Percentiles rank a stretch among this genome's conserved stretches.
These are phyloP conservation scores for Candida piceae DNA, from an alignment of 805 yeast species.

Conservation along the genomic window DNA sequence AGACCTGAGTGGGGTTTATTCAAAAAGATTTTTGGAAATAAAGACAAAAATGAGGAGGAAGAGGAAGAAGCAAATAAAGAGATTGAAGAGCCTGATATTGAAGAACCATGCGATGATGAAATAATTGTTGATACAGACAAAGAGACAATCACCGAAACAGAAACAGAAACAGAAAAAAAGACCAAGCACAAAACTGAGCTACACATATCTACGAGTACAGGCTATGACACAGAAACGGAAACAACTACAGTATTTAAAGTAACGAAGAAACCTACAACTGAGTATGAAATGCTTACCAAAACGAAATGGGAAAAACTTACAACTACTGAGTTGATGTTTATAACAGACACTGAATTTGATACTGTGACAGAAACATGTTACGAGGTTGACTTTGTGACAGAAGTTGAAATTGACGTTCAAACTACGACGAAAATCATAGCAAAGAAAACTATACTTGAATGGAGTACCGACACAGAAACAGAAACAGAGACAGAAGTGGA, in stretches of 20 bases:
- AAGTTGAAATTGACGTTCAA: constrained; percentile 11
- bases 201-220: too few species aligned
- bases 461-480: constrained; percentile 13
- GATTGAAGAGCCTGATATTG: too few species aligned
- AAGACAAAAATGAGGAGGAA: constrained; percentile 4
- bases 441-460: constrained; percentile 12
- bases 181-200: too few species aligned
- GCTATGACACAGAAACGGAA: too few species aligned
- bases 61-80: constrained; percentile 1
- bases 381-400: constrained; percentile 11
- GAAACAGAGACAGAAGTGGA: constrained; percentile 6
- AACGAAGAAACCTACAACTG: constrained; percentile 14
- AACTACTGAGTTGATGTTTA: constrained; percentile 10
- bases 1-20: neutral
- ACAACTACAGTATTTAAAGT: constrained; percentile 17
- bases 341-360: neutral
- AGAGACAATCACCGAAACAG: constrained; percentile 14
- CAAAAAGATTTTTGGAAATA: neutral
- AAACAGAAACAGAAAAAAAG: too few species aligned
- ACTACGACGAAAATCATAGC: constrained; percentile 11
- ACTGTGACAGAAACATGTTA: constrained; percentile 11
- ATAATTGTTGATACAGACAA: constrained; percentile 7
- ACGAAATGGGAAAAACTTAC: constrained; percentile 14
- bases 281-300: constrained; percentile 13
- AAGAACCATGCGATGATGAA: too few species aligned